A percentile compares a stretch with the other conserved stretches of the same genome.
Conservation (phyloP, 1,284 basidiomycete species). For the Porodaedalea pini region DNA sequence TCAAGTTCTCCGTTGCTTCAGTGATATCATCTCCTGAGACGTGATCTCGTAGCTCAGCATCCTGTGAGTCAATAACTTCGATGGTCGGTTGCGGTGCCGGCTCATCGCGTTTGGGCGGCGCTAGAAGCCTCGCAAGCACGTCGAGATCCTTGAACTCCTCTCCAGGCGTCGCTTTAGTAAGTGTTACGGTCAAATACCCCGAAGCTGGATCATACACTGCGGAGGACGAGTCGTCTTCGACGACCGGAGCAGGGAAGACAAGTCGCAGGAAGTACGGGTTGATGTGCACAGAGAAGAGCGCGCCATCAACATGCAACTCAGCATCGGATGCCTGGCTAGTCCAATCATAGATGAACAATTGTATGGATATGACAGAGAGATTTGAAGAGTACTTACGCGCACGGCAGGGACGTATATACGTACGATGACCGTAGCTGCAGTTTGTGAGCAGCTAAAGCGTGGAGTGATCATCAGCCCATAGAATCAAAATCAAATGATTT, state of each 20-base stretch:
- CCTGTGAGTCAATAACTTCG: constrained; percentile 55
- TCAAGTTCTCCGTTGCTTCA: constrained; percentile 36
- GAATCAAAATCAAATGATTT: neutral
- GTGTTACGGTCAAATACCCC: constrained; percentile 65
- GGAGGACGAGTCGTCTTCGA: constrained; percentile 68
- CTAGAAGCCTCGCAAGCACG: constrained; percentile 68
- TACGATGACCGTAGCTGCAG: constrained; percentile 52
- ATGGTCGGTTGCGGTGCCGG: constrained; percentile 45
- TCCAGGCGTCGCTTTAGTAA: constrained; percentile 63
- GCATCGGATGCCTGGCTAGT: constrained; percentile 66
- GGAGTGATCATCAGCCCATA: constrained; percentile 67
- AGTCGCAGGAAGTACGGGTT: constrained; percentile 80
- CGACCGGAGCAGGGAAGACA: constrained; percentile 46
- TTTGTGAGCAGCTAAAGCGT: constrained; percentile 71
- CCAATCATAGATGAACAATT: constrained; percentile 27
- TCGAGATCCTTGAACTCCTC: constrained; percentile 73
- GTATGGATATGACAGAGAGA: constrained; percentile 16
- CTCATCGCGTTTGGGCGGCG: constrained; percentile 48
- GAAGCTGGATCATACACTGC: constrained; percentile 70
- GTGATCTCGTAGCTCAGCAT: constrained; percentile 23
- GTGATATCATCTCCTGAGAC: constrained; percentile 38
- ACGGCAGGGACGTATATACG: constrained; percentile 73
- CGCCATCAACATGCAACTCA: constrained; percentile 71
- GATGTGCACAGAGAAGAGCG: constrained; percentile 68
- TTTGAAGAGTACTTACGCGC: constrained; percentile 55